Conservation (phyloP, 169 alveolate genomes). For the Cyclospora cayetanensis region DNA sequence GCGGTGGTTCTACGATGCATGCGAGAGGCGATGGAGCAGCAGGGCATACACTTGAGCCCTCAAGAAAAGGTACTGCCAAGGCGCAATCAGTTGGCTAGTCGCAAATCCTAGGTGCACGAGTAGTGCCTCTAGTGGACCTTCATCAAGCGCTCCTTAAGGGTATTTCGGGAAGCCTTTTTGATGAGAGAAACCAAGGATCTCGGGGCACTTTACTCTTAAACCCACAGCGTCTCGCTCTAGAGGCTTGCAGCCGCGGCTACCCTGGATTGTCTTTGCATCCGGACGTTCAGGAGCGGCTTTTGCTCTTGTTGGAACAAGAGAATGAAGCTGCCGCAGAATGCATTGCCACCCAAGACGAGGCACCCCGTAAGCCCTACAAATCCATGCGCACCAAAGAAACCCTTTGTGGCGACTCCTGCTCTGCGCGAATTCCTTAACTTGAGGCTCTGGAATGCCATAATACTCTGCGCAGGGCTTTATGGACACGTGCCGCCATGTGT, state of each 20-base stretch:
- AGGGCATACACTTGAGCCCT: conserved; percentile 1
- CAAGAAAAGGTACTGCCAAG: conserved; percentile 49
- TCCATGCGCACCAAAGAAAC: neutral
- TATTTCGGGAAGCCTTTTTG: neutral
- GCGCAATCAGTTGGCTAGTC: too few relatives aligned
- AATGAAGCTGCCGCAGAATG: neutral
- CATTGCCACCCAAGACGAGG: neutral
- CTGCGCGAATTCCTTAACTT: neutral
- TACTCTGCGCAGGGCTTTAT: neutral
- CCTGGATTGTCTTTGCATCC: neutral
- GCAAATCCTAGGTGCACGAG: too few relatives aligned
- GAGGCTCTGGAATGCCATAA: neutral
- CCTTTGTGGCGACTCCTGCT: neutral
- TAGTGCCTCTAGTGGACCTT: neutral
- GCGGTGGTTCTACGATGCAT: neutral
- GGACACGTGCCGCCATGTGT: too few relatives aligned
- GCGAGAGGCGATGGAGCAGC: conserved; percentile 68
- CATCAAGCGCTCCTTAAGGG: neutral
- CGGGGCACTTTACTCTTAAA: neutral
- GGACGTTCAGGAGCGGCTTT: neutral
- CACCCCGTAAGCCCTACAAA: neutral
- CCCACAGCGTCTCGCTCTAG: too few relatives aligned
- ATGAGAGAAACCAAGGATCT: neutral
- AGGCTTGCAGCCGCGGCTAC: neutral
- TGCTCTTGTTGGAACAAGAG: neutral